These are phyloP conservation scores for Scortechinia acanthostroma DNA, from an alignment of 2,329 filamentous ascomycete species.

Conservation along the genomic window DNA sequence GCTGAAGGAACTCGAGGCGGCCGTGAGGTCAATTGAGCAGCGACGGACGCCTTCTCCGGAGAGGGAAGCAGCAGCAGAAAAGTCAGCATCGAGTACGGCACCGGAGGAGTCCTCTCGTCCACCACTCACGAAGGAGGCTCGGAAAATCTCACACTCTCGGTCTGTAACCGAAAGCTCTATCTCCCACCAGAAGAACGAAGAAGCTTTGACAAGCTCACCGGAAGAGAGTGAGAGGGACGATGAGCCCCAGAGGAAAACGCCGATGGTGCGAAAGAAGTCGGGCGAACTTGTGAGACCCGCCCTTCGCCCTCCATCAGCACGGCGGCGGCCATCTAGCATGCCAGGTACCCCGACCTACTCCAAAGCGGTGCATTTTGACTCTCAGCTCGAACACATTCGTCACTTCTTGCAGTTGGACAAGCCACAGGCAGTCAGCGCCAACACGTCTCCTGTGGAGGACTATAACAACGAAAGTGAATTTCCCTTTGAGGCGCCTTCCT, in stretches of 20 bases:
- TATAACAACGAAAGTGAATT: constrained; percentile 87
- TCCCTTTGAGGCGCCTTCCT: constrained; percentile 65
- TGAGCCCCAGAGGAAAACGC: constrained; percentile 63
- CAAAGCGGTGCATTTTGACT: constrained; percentile 97
- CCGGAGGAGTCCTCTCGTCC: neutral
- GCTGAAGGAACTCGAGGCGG: constrained; percentile 69
- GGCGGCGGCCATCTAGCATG: constrained; percentile 83
- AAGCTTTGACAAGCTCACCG: constrained; percentile 28
- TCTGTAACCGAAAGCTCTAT: constrained; percentile 20
- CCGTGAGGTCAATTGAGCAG: constrained; percentile 64
- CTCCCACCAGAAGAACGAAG: constrained; percentile 40
- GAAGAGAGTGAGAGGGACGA: constrained; percentile 61
- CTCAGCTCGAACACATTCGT: constrained; percentile 88
- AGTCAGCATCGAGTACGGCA: constrained; percentile 5
- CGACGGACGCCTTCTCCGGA: constrained; percentile 14
- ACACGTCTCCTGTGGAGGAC: constrained; percentile 81
- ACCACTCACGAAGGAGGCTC: neutral
- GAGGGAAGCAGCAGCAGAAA: constrained; percentile 14
- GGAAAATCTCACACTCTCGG: constrained; percentile 15
- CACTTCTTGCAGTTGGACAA: constrained; percentile 92
- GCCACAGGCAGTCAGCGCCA: constrained; percentile 90
- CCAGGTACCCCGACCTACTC: constrained; percentile 91
- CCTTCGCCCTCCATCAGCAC: constrained; percentile 68
- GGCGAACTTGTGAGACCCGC: constrained; percentile 92
- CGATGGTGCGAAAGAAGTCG: constrained; percentile 95